phyloP scores from a whole-genome alignment of 768 basidiomycete species.

The Auricularia cornea region DNA sequence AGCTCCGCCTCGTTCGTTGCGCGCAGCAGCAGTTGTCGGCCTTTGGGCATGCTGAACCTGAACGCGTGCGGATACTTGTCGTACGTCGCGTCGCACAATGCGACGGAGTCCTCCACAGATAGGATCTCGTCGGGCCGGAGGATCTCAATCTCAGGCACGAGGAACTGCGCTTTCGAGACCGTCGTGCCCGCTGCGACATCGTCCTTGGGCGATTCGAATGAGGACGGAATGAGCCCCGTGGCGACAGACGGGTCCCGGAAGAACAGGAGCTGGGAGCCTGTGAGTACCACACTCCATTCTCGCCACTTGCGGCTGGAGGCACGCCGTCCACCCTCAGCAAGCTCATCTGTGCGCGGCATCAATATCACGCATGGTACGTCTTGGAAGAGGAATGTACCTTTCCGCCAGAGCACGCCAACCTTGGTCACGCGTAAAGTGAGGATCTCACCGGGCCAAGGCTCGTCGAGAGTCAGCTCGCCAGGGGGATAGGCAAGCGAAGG shows the following conservation, averaged over 20 bases:
- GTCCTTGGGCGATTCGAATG: not conserved
- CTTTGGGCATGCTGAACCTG: slow-evolving; percentile 65
- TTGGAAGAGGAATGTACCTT: slow-evolving; percentile 28
- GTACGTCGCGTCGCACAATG: slow-evolving; percentile 72
- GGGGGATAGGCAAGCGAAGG: slow-evolving; percentile 14
- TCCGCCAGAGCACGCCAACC: slow-evolving; percentile 70
- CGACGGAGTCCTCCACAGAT: slow-evolving; percentile 68
- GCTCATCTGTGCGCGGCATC: slow-evolving; percentile 35
- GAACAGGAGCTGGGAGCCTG: slow-evolving; percentile 84
- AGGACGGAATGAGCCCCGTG: slow-evolving; percentile 30
- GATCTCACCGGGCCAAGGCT: not conserved
- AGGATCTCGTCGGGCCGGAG: slow-evolving; percentile 82
- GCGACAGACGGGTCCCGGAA: slow-evolving; percentile 68
- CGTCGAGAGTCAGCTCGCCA: not conserved
- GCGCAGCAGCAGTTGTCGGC: slow-evolving; percentile 78
- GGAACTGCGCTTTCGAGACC: slow-evolving; percentile 12
- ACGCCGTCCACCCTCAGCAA: slow-evolving; percentile 68
- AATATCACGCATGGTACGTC: slow-evolving; percentile 24
- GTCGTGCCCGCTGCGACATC: not conserved
- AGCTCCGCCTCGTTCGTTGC: slow-evolving; percentile 59
- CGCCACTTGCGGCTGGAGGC: slow-evolving; percentile 79
- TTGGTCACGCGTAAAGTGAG: slow-evolving; percentile 61
- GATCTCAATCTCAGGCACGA: slow-evolving; percentile 32
- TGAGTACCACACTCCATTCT: slow-evolving; percentile 74
- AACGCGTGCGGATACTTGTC: slow-evolving; percentile 69